These are phyloP conservation scores for Lumnitzera racemosa DNA, from an alignment of 345 rosid species.

Conservation along the genomic window DNA sequence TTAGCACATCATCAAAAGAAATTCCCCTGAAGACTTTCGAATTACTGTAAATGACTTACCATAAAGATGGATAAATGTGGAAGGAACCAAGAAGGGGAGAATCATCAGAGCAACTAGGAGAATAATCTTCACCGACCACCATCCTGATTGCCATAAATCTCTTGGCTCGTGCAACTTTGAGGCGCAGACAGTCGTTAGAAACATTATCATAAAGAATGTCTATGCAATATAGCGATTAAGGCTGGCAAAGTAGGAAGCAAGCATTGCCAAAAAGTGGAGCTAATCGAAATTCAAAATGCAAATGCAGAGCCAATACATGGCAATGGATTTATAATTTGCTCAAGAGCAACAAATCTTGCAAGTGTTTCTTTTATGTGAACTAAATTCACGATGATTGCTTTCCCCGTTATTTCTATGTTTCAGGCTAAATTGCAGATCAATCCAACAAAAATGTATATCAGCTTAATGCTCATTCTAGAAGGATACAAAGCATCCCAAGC, in stretches of 20 bases:
- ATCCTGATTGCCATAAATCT: conserved; percentile 90
- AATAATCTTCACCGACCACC: conserved; percentile 75
- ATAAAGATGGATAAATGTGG: conserved; percentile 56
- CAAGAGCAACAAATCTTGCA: no score
- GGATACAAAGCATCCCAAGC: conserved; percentile 99
- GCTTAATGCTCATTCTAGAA: conserved; percentile 9
- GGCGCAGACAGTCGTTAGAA: conserved; percentile 61
- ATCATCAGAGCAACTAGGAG: conserved; percentile 59
- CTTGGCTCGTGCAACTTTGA: conserved; percentile 50
- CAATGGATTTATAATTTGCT: no score
- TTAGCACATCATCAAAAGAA: neutral
- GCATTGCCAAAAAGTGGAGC: neutral
- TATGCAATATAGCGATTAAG: conserved; percentile 13
- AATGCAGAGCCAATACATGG: no score
- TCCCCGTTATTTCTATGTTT: no score
- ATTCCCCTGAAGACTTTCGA: neutral
- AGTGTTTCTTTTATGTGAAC: no score
- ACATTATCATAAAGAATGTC: conserved; percentile 73
- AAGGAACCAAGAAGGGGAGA: conserved; percentile 65
- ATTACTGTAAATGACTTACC: conserved; percentile 36
- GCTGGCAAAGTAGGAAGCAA: conserved; percentile 2
- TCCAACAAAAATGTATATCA: neutral
- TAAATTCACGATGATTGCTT: no score
- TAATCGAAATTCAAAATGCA: no score
- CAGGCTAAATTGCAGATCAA: neutral